Conservation (phyloP, 352 stramenopile species). For the Phytophthora ramorum region DNA sequence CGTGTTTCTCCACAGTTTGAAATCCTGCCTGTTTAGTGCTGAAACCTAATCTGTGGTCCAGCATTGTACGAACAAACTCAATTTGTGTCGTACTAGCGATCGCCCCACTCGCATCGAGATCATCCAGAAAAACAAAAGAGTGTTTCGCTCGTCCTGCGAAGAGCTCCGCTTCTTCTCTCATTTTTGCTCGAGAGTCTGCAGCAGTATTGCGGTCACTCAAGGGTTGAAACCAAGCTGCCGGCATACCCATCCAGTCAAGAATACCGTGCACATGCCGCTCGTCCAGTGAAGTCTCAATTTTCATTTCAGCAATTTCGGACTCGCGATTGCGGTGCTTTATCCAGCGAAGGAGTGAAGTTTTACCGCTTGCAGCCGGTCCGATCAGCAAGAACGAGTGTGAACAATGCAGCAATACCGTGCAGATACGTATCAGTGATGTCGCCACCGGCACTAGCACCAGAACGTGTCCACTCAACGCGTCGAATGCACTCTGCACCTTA, state of each 20-base stretch:
- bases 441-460: conserved; percentile 42
- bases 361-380: conserved; percentile 52
- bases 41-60: conserved; percentile 55
- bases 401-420: conserved; percentile 43
- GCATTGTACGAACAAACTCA: conserved; percentile 54
- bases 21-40: conserved; percentile 42
- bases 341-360: conserved; percentile 57
- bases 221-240: conserved; percentile 50
- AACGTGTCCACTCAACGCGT: conserved; percentile 39
- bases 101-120: conserved; percentile 35
- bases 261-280: conserved; percentile 43
- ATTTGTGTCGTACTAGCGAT: conserved; percentile 18
- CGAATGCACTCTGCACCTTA: conserved; percentile 29
- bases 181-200: conserved; percentile 25
- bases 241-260: conserved; percentile 57
- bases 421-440: conserved; percentile 41
- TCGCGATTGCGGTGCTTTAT: conserved; percentile 46
- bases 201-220: conserved; percentile 4
- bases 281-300: conserved; percentile 58
- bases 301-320: conserved; percentile 45
- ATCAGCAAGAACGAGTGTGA: conserved; percentile 55
- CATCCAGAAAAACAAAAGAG: conserved; percentile 67
- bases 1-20: conserved; percentile 35
- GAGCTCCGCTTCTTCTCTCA: conserved; percentile 48
- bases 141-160: conserved; percentile 36